phyloP scores from a whole-genome alignment of 1,139 yeast genomes.

The Saccharomyces pastorianus region DNA sequence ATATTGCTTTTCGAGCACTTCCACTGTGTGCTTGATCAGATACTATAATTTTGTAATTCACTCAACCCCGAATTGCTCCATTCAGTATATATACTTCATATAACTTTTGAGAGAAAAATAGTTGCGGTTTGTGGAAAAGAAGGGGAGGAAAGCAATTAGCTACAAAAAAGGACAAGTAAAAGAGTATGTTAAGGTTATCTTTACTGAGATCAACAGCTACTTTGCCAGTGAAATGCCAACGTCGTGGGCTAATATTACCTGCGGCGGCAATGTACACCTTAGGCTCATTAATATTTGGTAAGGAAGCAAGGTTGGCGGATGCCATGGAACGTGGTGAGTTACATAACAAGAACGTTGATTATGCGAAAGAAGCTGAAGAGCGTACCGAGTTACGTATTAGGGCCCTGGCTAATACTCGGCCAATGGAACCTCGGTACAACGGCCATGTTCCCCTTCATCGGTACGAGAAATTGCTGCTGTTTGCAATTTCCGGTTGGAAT shows the following conservation, averaged over 20 bases:
- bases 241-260: slow-evolving; percentile 22
- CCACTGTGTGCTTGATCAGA: background rate
- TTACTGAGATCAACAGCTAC: background rate
- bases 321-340: slow-evolving; percentile 49
- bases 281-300: slow-evolving; percentile 36
- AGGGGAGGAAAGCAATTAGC: background rate
- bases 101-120: background rate
- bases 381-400: slow-evolving; percentile 28
- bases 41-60: background rate
- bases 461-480: slow-evolving; percentile 56
- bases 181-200: background rate
- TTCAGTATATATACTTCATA: background rate
- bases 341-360: slow-evolving; percentile 29
- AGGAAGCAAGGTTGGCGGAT: slow-evolving; percentile 47
- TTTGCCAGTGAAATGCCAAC: background rate
- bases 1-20: slow-evolving; percentile 8
- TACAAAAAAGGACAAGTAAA: background rate
- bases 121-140: background rate
- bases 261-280: slow-evolving; percentile 23
- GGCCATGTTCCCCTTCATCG: slow-evolving; percentile 72
- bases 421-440: slow-evolving; percentile 48
- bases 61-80: background rate
- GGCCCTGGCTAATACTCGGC: slow-evolving; percentile 21
- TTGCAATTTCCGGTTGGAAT: slow-evolving; percentile 72
- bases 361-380: slow-evolving; percentile 15